Base-by-base conservation (phyloP, 306 rosid genomes). In the Trifolium dubium region DNA sequence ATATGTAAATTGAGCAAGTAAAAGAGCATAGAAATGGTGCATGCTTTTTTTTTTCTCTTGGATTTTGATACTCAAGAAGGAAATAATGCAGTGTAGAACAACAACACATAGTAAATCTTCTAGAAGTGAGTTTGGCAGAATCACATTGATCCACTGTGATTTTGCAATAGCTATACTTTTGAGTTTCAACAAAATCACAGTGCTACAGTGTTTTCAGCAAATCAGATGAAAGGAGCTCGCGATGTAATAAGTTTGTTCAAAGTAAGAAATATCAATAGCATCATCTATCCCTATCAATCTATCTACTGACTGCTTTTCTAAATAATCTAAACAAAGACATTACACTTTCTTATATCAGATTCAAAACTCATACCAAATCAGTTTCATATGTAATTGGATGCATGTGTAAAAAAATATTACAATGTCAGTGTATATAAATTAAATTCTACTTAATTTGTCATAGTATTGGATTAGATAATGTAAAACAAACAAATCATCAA, bases 261-360 rank as follows among this genome's bases (percentile, higher is more conserved):
- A 68, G 72, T 40, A 70, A 51, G 47, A 69, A n/a, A 13, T 32
- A 72, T 23, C 39, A 78, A 62, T 23, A 67, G 23, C 61, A 61
- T 49, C 8, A 60, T 28, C 7, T 39, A 8, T 50, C 53, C 76
- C 53, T 50, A 61, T 61, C 40, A 35, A 73, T 61, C 76, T 10
- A 67, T 44, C 18, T 61, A 37, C 18, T 28, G 49, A 47, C 32
- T 50, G 63, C 69, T 31, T 29, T 34, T 58, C 44, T 51, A 9
- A 30, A 79, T 56, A 79, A 1, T 23, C 23, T 23, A 23, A 23
- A 23, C 23, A 23, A 23, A 23, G 47, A 30, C 44, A 40, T 43
- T 14, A 18, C 10, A 59, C 44, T 34, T 59, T 67, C 58, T 35
- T 50, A 59, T 5, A 62, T 31, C 55, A 51, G 40, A 69, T 60